phyloP scores from a whole-genome alignment of 257 asterid species.

The Schizonepeta tenuifolia region DNA sequence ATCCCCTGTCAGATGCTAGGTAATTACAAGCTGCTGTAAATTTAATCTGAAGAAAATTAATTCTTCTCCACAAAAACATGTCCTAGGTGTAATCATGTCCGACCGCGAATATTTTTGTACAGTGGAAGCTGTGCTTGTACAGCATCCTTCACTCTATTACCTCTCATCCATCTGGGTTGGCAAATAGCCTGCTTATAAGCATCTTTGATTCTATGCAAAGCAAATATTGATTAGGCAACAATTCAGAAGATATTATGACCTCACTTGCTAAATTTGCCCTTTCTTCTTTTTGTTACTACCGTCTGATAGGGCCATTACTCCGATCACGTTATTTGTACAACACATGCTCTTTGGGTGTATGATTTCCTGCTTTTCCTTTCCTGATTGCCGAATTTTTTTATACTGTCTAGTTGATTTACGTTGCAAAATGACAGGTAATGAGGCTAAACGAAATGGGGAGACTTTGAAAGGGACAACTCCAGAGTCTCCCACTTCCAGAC shows the following conservation, averaged over 20 bases:
- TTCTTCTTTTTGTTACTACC: no score
- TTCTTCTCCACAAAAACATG: not conserved
- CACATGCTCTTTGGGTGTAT: not conserved
- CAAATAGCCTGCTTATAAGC: no score
- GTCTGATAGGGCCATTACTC: no score
- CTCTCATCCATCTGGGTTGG: no score
- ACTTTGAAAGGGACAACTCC: constrained; percentile 41
- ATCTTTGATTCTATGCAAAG: no score
- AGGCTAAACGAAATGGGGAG: constrained; percentile 37
- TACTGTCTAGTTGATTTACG: not conserved
- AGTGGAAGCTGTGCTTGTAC: no score
- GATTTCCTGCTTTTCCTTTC: not conserved
- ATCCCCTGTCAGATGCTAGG: not conserved
- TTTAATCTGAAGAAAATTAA: not conserved
- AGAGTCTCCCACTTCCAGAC: constrained; percentile 35
- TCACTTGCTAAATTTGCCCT: no score
- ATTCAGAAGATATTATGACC: no score
- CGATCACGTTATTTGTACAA: not conserved
- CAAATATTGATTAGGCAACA: no score
- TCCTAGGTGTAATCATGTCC: not conserved
- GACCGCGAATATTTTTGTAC: not conserved
- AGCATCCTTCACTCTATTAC: no score
- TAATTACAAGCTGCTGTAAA: not conserved
- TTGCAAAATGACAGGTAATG: constrained; percentile 41
- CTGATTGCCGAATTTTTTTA: not conserved